Conservation (phyloP, 495 filamentous ascomycete genomes). For the Penicillium argentinense region DNA sequence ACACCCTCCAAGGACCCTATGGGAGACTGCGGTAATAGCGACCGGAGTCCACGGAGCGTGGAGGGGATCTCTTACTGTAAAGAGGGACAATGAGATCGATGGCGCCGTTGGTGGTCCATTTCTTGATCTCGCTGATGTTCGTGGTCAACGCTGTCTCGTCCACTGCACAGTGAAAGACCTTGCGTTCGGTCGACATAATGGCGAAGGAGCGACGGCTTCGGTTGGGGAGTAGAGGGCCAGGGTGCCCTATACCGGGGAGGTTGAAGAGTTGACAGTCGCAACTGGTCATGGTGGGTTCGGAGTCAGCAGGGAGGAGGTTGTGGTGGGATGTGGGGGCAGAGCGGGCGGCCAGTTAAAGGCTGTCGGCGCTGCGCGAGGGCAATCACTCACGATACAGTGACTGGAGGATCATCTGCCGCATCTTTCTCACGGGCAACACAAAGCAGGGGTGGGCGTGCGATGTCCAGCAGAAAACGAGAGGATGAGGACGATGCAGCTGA, state of each 20-base stretch:
- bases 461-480: too few relatives aligned
- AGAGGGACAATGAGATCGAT: constrained; percentile 68
- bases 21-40: constrained; percentile 1
- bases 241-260: constrained; percentile 35
- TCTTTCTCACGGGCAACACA: constrained; percentile 29
- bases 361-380: constrained; percentile 2
- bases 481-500: too few relatives aligned
- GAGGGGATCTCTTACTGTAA: constrained; percentile 51
- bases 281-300: constrained; percentile 22
- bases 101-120: constrained; percentile 63
- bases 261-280: constrained; percentile 34
- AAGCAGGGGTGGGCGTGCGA: not conserved
- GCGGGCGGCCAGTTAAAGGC: constrained; percentile 5
- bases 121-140: constrained; percentile 67
- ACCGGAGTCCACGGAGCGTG: not conserved
- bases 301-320: constrained; percentile 31
- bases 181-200: constrained; percentile 51
- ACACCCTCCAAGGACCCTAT: too few relatives aligned
- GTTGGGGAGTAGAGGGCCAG: constrained; percentile 16
- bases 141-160: constrained; percentile 71
- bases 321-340: constrained; percentile 39
- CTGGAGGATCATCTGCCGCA: constrained; percentile 50
- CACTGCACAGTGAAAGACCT: constrained; percentile 72
- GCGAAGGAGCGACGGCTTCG: constrained; percentile 13
- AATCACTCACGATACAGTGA: constrained; percentile 41